Evolutionary conservation across 2,329 filamentous ascomycete genomes (phyloP).

Genomic region (Hypoxylon sp.): DNA sequence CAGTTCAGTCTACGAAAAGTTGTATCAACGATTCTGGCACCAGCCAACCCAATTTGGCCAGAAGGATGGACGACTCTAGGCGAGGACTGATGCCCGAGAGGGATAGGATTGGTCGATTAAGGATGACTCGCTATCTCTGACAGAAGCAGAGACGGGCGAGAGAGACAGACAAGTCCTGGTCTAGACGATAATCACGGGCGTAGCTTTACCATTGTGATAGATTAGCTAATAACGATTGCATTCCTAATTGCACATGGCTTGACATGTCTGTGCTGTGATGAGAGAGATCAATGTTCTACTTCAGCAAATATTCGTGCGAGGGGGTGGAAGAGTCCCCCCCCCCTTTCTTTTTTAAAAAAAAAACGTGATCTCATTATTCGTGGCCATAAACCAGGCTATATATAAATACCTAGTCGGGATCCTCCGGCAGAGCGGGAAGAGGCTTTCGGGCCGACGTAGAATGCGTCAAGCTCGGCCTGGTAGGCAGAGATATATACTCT

Average conservation of each 20-base stretch:
- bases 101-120: neutral
- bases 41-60: conserved; percentile 1
- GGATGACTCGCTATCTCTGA: conserved; percentile 3
- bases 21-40: conserved; percentile 3
- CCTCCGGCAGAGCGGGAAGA: conserved; percentile 48
- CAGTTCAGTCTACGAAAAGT: neutral
- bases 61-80: conserved; percentile 2
- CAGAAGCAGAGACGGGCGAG: neutral
- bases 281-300: neutral
- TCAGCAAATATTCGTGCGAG: neutral
- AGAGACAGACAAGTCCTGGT: neutral
- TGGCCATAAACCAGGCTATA: conserved; percentile 13
- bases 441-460: conserved; percentile 41
- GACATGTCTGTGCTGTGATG: conserved; percentile 5
- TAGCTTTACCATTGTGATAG: conserved; percentile 25
- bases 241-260: conserved; percentile 7
- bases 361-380: conserved; percentile 33
- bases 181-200: conserved; percentile 9
- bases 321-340: too few relatives aligned
- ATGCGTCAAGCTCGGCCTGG: conserved; percentile 29
- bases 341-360: conserved; percentile 11
- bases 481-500: conserved; percentile 25
- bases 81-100: conserved; percentile 10
- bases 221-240: conserved; percentile 18
- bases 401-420: conserved; percentile 36